Evolutionary conservation across 148 eudicot species (phyloP), one percentile per base, ranked within the genome.

Genomic region (Vaccinium darrowii): DNA sequence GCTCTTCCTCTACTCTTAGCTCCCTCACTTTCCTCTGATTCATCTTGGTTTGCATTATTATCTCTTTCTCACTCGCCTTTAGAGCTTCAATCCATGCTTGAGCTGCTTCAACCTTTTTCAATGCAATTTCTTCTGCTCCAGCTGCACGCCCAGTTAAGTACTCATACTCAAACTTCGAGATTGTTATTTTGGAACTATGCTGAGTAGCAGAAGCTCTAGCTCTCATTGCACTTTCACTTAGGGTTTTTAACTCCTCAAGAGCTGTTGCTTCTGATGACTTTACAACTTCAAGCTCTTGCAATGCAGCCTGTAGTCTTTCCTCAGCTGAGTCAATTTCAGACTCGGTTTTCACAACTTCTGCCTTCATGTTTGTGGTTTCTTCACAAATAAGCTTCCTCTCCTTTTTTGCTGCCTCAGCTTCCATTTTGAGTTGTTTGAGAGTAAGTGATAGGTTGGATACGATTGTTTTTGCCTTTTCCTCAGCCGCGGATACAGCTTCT

Each of bases 71-170:
- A 43, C 92, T 93, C 15, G 94, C 93, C 88, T 85, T 90, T 7
- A 95, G 72, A 76, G 99, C 96, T 85, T 91, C 89, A 10, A 88
- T 83, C 98, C 99, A 95, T 13, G 93, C 92, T 67, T 89, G 86
- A 86, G 98, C 99, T 52, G 99, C 99, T 47, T 84, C 93, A 27
- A 94, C 93, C 80, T 97, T 97, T 87, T 92, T 95, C 53, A 94
- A 93, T 65, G 97, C 99, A 84, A 92, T 79, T 83, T 95, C 92
- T 84, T 86, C 87, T 3, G 97, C 97, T 13, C 81, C 89, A 14
- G 33, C 88, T 54, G 98, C 98, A 84, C 85, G 83, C 36, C 93
- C 93, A 49, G 79, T 90, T 79, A 97, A 89, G 87, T 97, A 97
- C 81, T 93, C 94, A 18, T 93, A 94, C 88, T 97, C 99, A 79